Base-by-base conservation (phyloP, 2,329 filamentous ascomycete species). In the Beauveria scarabaeidicola region DNA sequence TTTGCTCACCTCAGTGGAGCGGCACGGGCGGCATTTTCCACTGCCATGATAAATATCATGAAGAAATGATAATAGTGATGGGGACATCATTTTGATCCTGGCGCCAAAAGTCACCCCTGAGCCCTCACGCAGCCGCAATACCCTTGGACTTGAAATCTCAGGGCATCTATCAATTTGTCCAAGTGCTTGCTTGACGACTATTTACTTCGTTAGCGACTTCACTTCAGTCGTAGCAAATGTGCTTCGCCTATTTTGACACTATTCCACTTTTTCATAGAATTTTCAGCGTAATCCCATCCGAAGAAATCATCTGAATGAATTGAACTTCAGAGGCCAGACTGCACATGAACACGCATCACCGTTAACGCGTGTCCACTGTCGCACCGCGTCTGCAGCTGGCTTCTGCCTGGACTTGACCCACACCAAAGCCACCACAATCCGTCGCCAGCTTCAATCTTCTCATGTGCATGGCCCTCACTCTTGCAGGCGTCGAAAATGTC, bases 401-500 rank as follows among this genome's bases (percentile, higher is more conserved):
- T 58, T 25, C 46, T 55, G 52, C 52, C 46, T 57, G 23, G 21
- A 51, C 5, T 41, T n/a, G 44, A 51, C 54, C 54, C 54, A 57
- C 54, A 48, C 36, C 27, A 23, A 7, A 17, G 21, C 44, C 44
- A 47, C 43, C 53, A 58, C 25, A 38, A 19, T 43, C 38, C 32
- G 38, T 32, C 17, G 21, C 47, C 38, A 29, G 46, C 47, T 44
- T 25, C 27, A n/a, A 32, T 29, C 17, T 13, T 38, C 8, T 23
- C 17, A 32, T 38, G 36, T 25, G n/a, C 13, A 44, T 46, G 38
- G 38, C 27, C 40, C 17, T 44, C 25, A 13, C 5, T 5, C 43
- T 9, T 60, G 63, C 58, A 50, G 52, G 25, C 44, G 25, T 32
- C n/a, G 67, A 71, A 52, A 67, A 81, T 82, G 90, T 90, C 92